These are phyloP conservation scores for Cladophialophora immunda DNA, from an alignment of 2,329 filamentous ascomycete species.

Conservation along the genomic window DNA sequence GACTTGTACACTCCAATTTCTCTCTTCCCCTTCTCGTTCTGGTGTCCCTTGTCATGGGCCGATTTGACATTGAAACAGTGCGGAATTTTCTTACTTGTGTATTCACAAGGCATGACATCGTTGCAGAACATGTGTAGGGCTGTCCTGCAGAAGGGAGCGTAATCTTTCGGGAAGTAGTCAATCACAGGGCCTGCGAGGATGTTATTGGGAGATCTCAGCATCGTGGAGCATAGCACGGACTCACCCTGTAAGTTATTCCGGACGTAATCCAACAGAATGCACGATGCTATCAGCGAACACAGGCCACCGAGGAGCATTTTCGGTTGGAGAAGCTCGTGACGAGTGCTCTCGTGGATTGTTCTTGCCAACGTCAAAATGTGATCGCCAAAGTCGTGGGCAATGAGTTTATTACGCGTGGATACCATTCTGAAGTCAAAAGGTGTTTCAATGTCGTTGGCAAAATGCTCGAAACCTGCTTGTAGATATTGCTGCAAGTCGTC, in stretches of 20 bases:
- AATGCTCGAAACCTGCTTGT: conserved; percentile 61
- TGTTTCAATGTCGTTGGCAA: conserved; percentile 52
- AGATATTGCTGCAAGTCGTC: conserved; percentile 59
- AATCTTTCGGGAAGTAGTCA: conserved; percentile 14
- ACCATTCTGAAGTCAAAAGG: conserved; percentile 63
- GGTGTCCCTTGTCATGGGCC: conserved; percentile 3
- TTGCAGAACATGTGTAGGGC: conserved; percentile 47
- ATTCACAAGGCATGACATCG: conserved; percentile 2
- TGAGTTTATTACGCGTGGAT: conserved; percentile 56
- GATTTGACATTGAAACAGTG: conserved; percentile 1
- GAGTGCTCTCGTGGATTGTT: conserved; percentile 42
- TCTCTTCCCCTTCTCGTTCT: conserved; percentile 4
- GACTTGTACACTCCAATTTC: not conserved
- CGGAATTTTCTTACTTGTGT: conserved; percentile 1
- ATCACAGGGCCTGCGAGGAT: not conserved
- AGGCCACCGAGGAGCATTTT: conserved; percentile 54
- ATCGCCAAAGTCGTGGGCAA: conserved; percentile 59
- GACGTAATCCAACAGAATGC: conserved; percentile 59
- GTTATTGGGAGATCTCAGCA: not conserved
- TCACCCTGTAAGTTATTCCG: conserved; percentile 47
- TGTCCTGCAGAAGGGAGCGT: conserved; percentile 47
- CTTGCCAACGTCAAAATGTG: conserved; percentile 61
- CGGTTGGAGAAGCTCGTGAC: conserved; percentile 29
- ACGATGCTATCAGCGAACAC: conserved; percentile 60
- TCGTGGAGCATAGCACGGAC: not conserved